These are phyloP conservation scores for Brassica balearica DNA, from an alignment of 441 rosid species.

Conservation along the genomic window DNA sequence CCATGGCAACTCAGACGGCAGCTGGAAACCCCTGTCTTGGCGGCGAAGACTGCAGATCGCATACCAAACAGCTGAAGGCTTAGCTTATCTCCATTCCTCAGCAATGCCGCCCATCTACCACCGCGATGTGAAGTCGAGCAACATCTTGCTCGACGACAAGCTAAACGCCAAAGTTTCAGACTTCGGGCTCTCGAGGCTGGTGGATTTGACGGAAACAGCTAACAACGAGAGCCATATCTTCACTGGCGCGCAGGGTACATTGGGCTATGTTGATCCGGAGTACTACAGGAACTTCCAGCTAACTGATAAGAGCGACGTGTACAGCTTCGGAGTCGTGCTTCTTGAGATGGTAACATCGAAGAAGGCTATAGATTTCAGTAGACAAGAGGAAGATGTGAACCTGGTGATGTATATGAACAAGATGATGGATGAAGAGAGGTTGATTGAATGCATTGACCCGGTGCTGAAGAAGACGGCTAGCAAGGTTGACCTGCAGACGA, in stretches of 20 bases:
- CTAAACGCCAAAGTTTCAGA: slow-evolving; percentile 64
- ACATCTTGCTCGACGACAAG: slow-evolving; percentile 60
- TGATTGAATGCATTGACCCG: slow-evolving; percentile 53
- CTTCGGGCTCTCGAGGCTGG: slow-evolving; percentile 67
- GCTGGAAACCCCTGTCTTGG: slow-evolving; percentile 50
- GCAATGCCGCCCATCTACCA: slow-evolving; percentile 70
- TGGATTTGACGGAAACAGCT: slow-evolving; percentile 46
- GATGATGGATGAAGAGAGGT: slow-evolving; percentile 53
- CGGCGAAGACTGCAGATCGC: slow-evolving; percentile 53
- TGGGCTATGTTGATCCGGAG: slow-evolving; percentile 75
- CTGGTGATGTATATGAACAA: slow-evolving; percentile 53
- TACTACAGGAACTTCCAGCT: slow-evolving; percentile 65
- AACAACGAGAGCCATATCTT: slow-evolving; percentile 58
- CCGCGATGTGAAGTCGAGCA: slow-evolving; percentile 69
- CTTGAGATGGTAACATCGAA: slow-evolving; percentile 53
- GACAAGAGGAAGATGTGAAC: slow-evolving; percentile 56
- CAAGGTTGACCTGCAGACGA: slow-evolving; percentile 45
- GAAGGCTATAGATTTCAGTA: slow-evolving; percentile 55
- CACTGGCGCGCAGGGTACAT: slow-evolving; percentile 69
- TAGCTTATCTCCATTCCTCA: slow-evolving; percentile 65
- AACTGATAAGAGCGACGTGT: slow-evolving; percentile 65
- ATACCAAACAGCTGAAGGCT: slow-evolving; percentile 63
- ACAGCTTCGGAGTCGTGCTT: slow-evolving; percentile 63
- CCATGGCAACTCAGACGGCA: slow-evolving; percentile 39
- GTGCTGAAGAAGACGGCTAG: slow-evolving; percentile 46